These are phyloP conservation scores for Daldinia sp. DNA, from an alignment of 2,329 filamentous ascomycete genomes.

Conservation along the genomic window DNA sequence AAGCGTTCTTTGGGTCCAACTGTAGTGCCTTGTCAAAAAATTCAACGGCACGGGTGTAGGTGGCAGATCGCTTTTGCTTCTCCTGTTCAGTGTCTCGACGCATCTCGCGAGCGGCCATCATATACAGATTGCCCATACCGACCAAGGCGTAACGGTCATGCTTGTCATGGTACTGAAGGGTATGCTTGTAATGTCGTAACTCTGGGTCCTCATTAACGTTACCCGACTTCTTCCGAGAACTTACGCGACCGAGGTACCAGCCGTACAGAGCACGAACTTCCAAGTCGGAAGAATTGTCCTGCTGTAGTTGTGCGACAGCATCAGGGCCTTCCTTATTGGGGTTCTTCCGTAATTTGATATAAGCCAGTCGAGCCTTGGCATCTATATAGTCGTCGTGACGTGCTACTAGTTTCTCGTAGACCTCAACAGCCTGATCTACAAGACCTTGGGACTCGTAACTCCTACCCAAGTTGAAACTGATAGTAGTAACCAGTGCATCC, in stretches of 20 bases:
- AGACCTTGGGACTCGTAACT: slow-evolving; percentile 90
- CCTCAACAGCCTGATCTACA: slow-evolving; percentile 83
- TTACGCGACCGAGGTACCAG: slow-evolving; percentile 89
- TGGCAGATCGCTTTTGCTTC: slow-evolving; percentile 87
- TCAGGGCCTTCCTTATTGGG: slow-evolving; percentile 89
- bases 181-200: slow-evolving; percentile 95
- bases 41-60: slow-evolving; percentile 92
- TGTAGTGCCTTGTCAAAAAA: slow-evolving; percentile 98
- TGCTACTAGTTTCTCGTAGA: slow-evolving; percentile 86
- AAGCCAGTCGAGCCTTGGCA: slow-evolving; percentile 87
- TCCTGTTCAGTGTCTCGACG: slow-evolving; percentile 88
- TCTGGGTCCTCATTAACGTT: slow-evolving; percentile 92
- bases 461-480: slow-evolving; percentile 94
- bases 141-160: slow-evolving; percentile 97
- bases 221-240: slow-evolving; percentile 81
- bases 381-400: slow-evolving; percentile 94
- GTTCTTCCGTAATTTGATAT: slow-evolving; percentile 84
- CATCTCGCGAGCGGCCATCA: slow-evolving; percentile 93
- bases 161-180: slow-evolving; percentile 92
- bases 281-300: slow-evolving; percentile 84
- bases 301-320: slow-evolving; percentile 85
- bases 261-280: slow-evolving; percentile 94
- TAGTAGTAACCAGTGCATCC: slow-evolving; percentile 92
- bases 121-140: slow-evolving; percentile 94
- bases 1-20: slow-evolving; percentile 94